phyloP scores from a whole-genome alignment of 164 flowering plant genomes.

The Chimonanthus salicifolius region DNA sequence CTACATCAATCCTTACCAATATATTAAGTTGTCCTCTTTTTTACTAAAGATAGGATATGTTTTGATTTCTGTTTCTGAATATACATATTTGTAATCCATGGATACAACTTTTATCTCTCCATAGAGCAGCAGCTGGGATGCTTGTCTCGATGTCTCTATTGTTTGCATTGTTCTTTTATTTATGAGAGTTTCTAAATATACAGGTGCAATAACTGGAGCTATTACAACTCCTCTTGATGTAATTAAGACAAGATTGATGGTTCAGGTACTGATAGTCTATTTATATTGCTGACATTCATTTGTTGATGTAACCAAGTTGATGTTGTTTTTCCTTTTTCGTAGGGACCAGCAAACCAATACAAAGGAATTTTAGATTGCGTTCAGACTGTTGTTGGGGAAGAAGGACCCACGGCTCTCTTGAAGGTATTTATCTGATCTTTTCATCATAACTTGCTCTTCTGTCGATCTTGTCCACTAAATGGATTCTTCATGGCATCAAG shows the following conservation, averaged over 20 bases:
- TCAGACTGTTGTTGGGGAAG: slow-evolving; percentile 65
- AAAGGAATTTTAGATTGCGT: slow-evolving; percentile 73
- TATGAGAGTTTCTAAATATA: background rate
- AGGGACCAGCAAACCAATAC: slow-evolving; percentile 81
- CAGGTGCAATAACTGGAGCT: slow-evolving; percentile 95
- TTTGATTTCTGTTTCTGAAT: too few species aligned
- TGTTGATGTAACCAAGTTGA: background rate
- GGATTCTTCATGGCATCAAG: background rate
- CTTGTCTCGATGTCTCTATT: too few species aligned
- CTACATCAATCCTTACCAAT: too few species aligned
- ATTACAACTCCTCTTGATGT: slow-evolving; percentile 96
- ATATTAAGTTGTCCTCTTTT: too few species aligned
- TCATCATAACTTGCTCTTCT: background rate
- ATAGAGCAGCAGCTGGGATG: too few species aligned
- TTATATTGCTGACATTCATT: background rate
- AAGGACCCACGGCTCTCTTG: slow-evolving; percentile 70
- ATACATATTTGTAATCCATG: too few species aligned
- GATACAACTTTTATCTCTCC: too few species aligned
- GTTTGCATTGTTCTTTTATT: background rate
- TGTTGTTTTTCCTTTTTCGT: slow-evolving; percentile 6
- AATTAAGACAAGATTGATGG: slow-evolving; percentile 93
- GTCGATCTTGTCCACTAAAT: background rate
- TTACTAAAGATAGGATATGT: too few species aligned
- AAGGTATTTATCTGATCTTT: slow-evolving; percentile 43
- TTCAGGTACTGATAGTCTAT: slow-evolving; percentile 52